Conservation (phyloP, 2,329 filamentous ascomycete species). For the Penicillium brevicompactum region DNA sequence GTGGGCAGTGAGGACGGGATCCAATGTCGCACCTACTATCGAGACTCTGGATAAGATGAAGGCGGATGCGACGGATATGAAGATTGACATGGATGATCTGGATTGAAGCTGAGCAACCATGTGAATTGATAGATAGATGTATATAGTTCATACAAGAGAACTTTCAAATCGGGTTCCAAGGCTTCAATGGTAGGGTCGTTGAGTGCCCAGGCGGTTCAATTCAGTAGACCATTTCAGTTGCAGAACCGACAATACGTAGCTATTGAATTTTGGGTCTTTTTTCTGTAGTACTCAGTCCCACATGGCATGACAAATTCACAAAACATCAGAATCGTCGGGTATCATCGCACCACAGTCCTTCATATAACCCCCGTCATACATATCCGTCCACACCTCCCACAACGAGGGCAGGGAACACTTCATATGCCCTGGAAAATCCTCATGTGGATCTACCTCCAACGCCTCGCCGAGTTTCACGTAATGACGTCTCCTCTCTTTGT, state of each 20-base stretch:
- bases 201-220: background rate
- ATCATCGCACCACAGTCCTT: background rate
- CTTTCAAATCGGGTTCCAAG: background rate
- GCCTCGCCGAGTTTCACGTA: conserved; percentile 9
- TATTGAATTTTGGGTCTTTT: background rate
- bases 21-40: conserved; percentile 1
- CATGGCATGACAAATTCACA: background rate
- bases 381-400: conserved; percentile 3
- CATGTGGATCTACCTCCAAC: background rate
- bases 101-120: background rate
- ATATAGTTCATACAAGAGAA: conserved; percentile 3
- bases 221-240: background rate
- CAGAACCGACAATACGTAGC: background rate
- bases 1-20: conserved; percentile 5
- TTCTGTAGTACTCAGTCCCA: background rate
- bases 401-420: conserved; percentile 7
- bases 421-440: conserved; percentile 3
- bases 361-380: conserved; percentile 7
- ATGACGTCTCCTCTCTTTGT: background rate
- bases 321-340: background rate
- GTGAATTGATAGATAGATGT: background rate
- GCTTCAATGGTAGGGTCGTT: background rate
- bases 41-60: conserved; percentile 1
- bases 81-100: conserved; percentile 4
- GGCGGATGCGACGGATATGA: conserved; percentile 1